Evolutionary conservation across 2,329 filamentous ascomycete genomes (phyloP).

Genomic region (Elsinoe arachidis): DNA sequence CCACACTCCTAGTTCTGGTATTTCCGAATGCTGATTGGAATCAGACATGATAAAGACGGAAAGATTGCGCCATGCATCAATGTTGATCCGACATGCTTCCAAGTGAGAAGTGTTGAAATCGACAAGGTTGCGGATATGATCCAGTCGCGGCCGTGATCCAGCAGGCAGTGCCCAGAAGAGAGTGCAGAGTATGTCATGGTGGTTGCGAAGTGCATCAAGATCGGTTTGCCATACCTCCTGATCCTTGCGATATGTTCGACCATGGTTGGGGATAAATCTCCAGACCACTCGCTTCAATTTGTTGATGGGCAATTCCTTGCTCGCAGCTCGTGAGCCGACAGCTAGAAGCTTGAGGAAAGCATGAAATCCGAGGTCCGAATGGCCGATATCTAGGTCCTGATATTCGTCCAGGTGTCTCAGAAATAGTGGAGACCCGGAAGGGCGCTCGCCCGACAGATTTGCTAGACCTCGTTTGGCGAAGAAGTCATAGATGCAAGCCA

Average conservation of each 20-base stretch:
- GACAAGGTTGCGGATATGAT: slow-evolving; percentile 46
- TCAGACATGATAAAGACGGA: slow-evolving; percentile 49
- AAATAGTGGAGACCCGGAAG: slow-evolving; percentile 44
- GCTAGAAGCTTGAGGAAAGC: slow-evolving; percentile 51
- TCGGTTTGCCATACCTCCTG: slow-evolving; percentile 44
- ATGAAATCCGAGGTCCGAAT: slow-evolving; percentile 48
- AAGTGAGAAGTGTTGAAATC: slow-evolving; percentile 49
- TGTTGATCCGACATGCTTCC: slow-evolving; percentile 51
- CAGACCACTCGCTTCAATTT: slow-evolving; percentile 49
- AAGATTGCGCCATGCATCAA: slow-evolving; percentile 51
- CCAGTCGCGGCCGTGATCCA: slow-evolving; percentile 43
- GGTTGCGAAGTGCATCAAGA: slow-evolving; percentile 51
- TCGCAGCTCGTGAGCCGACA: slow-evolving; percentile 41
- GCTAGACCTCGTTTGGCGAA: slow-evolving; percentile 47
- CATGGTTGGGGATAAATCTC: slow-evolving; percentile 52
- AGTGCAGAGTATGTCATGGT: slow-evolving; percentile 52
- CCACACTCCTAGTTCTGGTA: slow-evolving; percentile 47
- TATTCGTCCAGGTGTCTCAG: slow-evolving; percentile 41
- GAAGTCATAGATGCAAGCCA: slow-evolving; percentile 51
- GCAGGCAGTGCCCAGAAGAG: slow-evolving; percentile 51
- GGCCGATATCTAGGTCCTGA: slow-evolving; percentile 36
- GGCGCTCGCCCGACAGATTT: slow-evolving; percentile 45
- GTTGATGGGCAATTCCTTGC: slow-evolving; percentile 39
- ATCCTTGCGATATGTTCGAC: slow-evolving; percentile 52
- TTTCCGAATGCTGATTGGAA: slow-evolving; percentile 36